A percentile compares a stretch with the other conserved stretches of the same genome.
These are phyloP conservation scores for Potentilla sterilis DNA, from an alignment of 306 rosid species.

Conservation along the genomic window DNA sequence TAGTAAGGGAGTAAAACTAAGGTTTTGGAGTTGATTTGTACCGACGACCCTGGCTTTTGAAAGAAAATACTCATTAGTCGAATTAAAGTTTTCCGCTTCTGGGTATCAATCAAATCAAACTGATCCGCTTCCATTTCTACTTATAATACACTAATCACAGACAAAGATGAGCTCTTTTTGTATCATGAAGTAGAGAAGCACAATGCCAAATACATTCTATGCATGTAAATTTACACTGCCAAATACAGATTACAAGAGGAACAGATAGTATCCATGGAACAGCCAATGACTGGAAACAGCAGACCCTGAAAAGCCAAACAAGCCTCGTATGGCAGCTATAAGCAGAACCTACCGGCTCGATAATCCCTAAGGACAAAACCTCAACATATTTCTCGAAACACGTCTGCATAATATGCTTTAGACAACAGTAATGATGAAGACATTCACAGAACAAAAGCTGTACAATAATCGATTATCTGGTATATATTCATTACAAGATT, in stretches of 20 bases:
- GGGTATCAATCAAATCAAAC: too few relatives aligned
- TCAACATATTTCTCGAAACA: background rate
- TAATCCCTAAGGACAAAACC: background rate
- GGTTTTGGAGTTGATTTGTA: too few relatives aligned
- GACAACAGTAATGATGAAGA: constrained; percentile 4
- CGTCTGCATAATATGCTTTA: background rate
- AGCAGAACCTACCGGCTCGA: too few relatives aligned
- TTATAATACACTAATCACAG: too few relatives aligned
- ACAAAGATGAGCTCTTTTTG: too few relatives aligned
- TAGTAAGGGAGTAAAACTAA: too few relatives aligned
- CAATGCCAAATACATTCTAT: too few relatives aligned
- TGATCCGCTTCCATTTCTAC: too few relatives aligned
- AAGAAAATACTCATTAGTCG: too few relatives aligned
- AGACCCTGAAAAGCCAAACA: background rate
- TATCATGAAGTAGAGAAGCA: too few relatives aligned
- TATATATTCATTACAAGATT: constrained; percentile 5
- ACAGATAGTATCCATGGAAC: background rate
- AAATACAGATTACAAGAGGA: background rate
- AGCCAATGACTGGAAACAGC: background rate
- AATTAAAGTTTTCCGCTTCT: too few relatives aligned
- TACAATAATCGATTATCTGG: constrained; percentile 39
- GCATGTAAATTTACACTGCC: background rate
- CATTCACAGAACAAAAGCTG: constrained; percentile 26
- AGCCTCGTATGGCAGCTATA: background rate
- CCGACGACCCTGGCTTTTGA: too few relatives aligned